A percentile compares a stretch with the other conserved stretches of the same genome.
Conservation (phyloP, 768 basidiomycete species). For the Pisolithus microcarpus region DNA sequence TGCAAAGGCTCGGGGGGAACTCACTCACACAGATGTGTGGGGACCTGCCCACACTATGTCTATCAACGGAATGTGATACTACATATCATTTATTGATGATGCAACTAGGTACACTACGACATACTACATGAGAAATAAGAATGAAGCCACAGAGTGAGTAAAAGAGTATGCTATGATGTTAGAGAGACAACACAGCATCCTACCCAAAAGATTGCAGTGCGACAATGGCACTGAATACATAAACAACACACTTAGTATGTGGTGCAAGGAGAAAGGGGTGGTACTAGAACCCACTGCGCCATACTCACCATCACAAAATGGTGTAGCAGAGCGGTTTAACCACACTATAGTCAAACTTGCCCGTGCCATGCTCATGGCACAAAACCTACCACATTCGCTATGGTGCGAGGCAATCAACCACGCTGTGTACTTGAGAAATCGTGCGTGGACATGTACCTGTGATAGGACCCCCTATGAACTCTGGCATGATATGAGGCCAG, state of each 20-base stretch:
- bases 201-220: background rate
- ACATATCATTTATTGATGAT: background rate
- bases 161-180: background rate
- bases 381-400: background rate
- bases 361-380: background rate
- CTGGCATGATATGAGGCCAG: too few relatives aligned
- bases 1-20: background rate
- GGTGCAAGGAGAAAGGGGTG: background rate
- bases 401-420: background rate
- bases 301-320: background rate
- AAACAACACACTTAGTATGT: background rate
- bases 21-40: slow-evolving; percentile 6
- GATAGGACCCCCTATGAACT: too few relatives aligned
- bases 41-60: background rate
- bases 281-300: background rate
- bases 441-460: background rate
- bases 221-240: background rate
- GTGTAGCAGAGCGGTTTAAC: background rate
- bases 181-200: background rate
- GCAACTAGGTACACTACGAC: background rate
- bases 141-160: background rate
- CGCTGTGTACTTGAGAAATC: background rate
- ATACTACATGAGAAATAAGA: background rate
- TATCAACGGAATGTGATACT: background rate
- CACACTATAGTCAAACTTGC: background rate